A percentile compares a stretch with the other conserved stretches of the same genome.
Conservation (phyloP, 768 basidiomycete genomes). For the Sporobolomyces pararoseus region DNA sequence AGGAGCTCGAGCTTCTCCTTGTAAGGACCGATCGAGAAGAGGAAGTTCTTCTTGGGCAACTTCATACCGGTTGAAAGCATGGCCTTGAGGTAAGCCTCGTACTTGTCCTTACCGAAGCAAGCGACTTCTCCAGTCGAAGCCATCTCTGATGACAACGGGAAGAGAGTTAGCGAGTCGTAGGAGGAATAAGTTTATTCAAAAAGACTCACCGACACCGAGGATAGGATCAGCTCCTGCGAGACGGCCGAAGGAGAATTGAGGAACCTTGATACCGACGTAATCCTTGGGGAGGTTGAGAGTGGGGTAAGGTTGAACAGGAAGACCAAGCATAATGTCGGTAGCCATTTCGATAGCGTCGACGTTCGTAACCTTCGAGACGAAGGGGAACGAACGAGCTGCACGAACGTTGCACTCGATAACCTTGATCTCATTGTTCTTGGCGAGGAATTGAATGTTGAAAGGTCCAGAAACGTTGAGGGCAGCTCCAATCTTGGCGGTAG, state of each 20-base stretch:
- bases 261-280: conserved; percentile 93
- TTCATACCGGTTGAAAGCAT: conserved; percentile 93
- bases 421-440: conserved; percentile 67
- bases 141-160: conserved; percentile 64
- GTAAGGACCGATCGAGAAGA: conserved; percentile 94
- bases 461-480: conserved; percentile 97
- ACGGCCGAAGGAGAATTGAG: conserved; percentile 97
- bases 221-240: conserved; percentile 85
- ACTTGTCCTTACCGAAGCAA: conserved; percentile 95
- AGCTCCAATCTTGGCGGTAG: conserved; percentile 87
- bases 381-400: conserved; percentile 97
- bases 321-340: conserved; percentile 75
- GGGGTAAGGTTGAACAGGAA: conserved; percentile 59
- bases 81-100: conserved; percentile 96
- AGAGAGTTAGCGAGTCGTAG: not conserved
- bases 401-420: conserved; percentile 99
- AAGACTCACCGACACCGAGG: conserved; percentile 55
- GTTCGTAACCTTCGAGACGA: conserved; percentile 96
- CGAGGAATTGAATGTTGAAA: conserved; percentile 99
- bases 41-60: conserved; percentile 92
- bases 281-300: conserved; percentile 89
- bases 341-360: conserved; percentile 96
- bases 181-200: not conserved
- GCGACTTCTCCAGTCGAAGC: conserved; percentile 99
- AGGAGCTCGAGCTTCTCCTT: conserved; percentile 95